Evolutionary conservation across 23 red algal genomes (phyloP).

Genomic region (Cyanidioschyzon merolae): DNA sequence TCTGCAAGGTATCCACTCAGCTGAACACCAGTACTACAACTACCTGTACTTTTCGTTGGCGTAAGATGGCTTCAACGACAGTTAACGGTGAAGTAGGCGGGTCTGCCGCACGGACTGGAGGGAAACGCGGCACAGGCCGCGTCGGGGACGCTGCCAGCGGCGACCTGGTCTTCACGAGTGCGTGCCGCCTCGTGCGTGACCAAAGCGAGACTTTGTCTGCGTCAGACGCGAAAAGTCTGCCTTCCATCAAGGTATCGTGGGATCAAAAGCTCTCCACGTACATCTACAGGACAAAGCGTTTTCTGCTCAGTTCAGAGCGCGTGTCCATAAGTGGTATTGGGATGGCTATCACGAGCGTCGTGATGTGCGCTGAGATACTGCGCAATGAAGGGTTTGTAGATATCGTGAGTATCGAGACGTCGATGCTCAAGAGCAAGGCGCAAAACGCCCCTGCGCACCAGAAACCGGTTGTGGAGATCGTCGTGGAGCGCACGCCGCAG

Average conservation of each 20-base stretch:
- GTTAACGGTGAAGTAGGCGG: neutral
- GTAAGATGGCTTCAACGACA: neutral
- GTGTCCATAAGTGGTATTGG: conserved; percentile 7
- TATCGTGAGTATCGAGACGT: neutral
- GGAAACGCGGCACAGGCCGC: neutral
- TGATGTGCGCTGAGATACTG: conserved; percentile 15
- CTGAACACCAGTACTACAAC: too few relatives aligned
- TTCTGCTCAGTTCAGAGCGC: neutral
- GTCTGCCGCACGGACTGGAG: neutral
- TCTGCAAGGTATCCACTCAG: too few relatives aligned
- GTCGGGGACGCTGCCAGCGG: neutral
- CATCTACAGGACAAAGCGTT: neutral
- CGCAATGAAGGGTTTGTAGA: neutral
- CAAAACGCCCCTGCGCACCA: neutral
- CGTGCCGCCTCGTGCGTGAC: neutral
- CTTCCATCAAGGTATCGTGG: conserved; percentile 16
- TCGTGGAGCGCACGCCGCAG: conserved; percentile 9
- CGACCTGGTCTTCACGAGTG: neutral
- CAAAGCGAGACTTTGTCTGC: neutral
- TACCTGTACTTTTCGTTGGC: too few relatives aligned
- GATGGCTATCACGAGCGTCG: conserved; percentile 11
- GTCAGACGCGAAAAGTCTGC: neutral
- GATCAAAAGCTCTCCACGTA: conserved; percentile 13
- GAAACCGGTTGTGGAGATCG: conserved; percentile 14
- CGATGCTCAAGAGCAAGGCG: conserved; percentile 4